Conservation (phyloP, 495 filamentous ascomycete genomes). For the Neurospora sp. region DNA sequence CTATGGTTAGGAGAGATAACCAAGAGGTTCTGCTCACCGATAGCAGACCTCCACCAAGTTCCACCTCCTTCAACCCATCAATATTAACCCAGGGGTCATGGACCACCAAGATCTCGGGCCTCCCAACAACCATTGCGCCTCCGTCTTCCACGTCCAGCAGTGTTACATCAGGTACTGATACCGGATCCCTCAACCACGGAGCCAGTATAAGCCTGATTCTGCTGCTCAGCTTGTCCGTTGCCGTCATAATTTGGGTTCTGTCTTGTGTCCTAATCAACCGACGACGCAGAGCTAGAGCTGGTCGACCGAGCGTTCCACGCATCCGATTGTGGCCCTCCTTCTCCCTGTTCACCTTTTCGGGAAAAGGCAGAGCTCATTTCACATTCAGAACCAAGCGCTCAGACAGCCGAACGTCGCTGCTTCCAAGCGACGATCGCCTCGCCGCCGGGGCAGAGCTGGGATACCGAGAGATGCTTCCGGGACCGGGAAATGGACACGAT, state of each 20-base stretch:
- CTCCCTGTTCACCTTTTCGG: neutral
- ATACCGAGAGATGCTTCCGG: neutral
- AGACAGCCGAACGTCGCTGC: neutral
- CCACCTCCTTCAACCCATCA: neutral
- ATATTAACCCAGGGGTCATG: neutral
- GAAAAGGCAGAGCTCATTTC: neutral
- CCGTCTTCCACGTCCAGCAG: neutral
- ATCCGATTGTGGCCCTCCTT: neutral
- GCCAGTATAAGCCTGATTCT: conserved; percentile 23
- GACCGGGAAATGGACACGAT: neutral
- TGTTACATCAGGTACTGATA: neutral
- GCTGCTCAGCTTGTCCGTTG: conserved; percentile 19
- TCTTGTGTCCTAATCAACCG: conserved; percentile 15
- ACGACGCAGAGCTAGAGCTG: conserved; percentile 6
- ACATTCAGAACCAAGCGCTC: neutral
- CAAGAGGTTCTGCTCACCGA: conserved; percentile 1
- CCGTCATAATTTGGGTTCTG: conserved; percentile 15
- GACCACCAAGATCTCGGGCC: neutral
- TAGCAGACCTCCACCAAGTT: neutral
- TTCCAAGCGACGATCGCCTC: neutral
- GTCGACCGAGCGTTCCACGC: neutral
- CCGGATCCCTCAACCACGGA: conserved; percentile 6
- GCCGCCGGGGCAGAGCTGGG: neutral
- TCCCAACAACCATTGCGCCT: neutral
- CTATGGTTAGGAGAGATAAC: neutral